These are phyloP conservation scores for Periglandula ipomoeae DNA, from an alignment of 2,329 filamentous ascomycete genomes.

Conservation along the genomic window DNA sequence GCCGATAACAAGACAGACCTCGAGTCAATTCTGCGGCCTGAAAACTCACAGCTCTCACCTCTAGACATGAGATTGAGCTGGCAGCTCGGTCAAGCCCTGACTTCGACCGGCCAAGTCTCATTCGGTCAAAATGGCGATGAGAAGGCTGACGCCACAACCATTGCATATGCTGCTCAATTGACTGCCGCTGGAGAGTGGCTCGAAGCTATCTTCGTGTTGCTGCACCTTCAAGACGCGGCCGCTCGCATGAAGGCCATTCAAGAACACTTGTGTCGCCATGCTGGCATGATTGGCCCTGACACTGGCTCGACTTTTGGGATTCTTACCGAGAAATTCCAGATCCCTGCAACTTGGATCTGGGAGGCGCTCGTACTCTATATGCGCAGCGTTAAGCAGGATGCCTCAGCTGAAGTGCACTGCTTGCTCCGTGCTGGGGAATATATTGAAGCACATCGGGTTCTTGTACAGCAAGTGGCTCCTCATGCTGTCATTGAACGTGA, in stretches of 20 bases:
- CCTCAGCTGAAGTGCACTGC: constrained; percentile 64
- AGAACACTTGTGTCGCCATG: constrained; percentile 66
- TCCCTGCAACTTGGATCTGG: constrained; percentile 76
- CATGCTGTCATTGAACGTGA: constrained; percentile 74
- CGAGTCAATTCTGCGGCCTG: constrained; percentile 64
- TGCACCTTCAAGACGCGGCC: constrained; percentile 58
- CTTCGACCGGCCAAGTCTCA: constrained; percentile 37
- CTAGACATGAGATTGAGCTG: constrained; percentile 71
- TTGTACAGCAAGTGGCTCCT: constrained; percentile 74
- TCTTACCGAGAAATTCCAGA: constrained; percentile 54
- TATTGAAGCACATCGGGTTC: constrained; percentile 74
- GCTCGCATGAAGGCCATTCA: constrained; percentile 60
- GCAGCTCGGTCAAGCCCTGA: constrained; percentile 68
- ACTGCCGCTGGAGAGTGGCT: constrained; percentile 57
- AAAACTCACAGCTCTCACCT: constrained; percentile 66
- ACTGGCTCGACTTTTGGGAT: constrained; percentile 46
- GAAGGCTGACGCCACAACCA: constrained; percentile 57
- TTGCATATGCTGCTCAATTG: constrained; percentile 56
- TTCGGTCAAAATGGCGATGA: constrained; percentile 45
- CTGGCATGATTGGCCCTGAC: constrained; percentile 53
- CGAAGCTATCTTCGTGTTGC: constrained; percentile 65
- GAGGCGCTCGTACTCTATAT: constrained; percentile 78
- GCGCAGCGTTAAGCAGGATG: constrained; percentile 61
- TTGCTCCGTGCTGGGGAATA: constrained; percentile 70
- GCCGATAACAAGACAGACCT: constrained; percentile 49